A percentile compares a stretch with the other conserved stretches of the same genome.
These are phyloP conservation scores for Setomelanomma holmii DNA, from an alignment of 2,329 filamentous ascomycete species.

Conservation along the genomic window DNA sequence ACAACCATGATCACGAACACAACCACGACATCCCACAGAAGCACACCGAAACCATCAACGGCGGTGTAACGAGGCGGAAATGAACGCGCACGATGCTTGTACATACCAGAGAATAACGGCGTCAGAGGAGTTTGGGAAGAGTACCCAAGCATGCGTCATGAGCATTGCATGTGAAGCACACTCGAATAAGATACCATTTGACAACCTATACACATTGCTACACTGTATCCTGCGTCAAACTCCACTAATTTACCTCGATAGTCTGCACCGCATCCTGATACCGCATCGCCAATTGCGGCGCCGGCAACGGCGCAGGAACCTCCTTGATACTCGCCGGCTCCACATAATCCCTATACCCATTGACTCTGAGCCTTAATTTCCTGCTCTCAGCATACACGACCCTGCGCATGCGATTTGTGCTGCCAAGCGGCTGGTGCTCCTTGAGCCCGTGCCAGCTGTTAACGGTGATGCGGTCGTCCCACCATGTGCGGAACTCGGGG, in stretches of 20 bases:
- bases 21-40: conserved; percentile 29
- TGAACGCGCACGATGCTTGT: conserved; percentile 28
- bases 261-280: conserved; percentile 26
- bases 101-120: conserved; percentile 25
- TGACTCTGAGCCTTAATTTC: conserved; percentile 49
- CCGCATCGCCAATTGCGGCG: conserved; percentile 23
- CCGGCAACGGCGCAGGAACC: conserved; percentile 39
- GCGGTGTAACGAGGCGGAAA: conserved; percentile 28
- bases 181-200: not conserved
- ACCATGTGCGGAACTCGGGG: conserved; percentile 51
- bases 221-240: too few species aligned
- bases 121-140: conserved; percentile 27
- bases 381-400: conserved; percentile 52
- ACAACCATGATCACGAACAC: conserved; percentile 39
- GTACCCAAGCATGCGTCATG: conserved; percentile 21
- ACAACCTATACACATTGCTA: too few species aligned
- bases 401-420: conserved; percentile 50
- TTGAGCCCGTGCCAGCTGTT: conserved; percentile 52
- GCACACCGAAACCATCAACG: conserved; percentile 25
- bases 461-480: conserved; percentile 50
- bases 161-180: not conserved
- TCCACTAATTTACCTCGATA: conserved; percentile 11
- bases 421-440: conserved; percentile 49
- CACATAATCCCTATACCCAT: conserved; percentile 50
- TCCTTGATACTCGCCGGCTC: conserved; percentile 48